Base-by-base conservation (phyloP, 2,329 filamentous ascomycete genomes). In the Pseudonectria foliicola region DNA sequence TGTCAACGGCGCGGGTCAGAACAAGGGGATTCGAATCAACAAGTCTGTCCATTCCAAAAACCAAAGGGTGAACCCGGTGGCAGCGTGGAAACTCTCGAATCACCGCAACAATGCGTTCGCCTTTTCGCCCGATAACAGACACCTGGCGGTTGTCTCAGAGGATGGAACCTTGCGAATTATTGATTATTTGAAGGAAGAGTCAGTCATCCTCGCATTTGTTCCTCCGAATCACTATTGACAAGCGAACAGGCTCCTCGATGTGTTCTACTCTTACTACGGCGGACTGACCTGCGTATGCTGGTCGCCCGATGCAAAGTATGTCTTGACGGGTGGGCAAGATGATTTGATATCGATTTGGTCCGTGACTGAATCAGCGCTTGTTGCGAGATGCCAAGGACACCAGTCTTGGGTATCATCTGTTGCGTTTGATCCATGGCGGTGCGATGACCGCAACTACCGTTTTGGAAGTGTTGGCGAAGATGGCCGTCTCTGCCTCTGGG, bases 401-500 rank as follows among this genome's bases (percentile, higher is more conserved):
- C 83, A 93, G 45, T 95, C 88, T 4, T 98, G 88, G 88, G 89
- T 98, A 1, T 88, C 87, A 4, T 80, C 82, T 12, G 86, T 98
- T 26, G 86, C 87, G 4, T 98, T 96, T 57, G 92, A 98, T 57
- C 88, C 88, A 0, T 98, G 92, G 92, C 77, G 89, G 44, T 98
- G 92, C 54, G 92, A 98, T 54, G 87, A 94, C 56, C 79, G 84
- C 49, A 96, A 87, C 51, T 98, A 98, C 62, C 78, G 92, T 2
- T 95, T 98, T 52, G 92, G 92, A 21, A 95, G 87, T 52, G 90
- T 98, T 1, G 92, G 90, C 11, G 90, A 96, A 56, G 92, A 98
- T 57, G 86, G 89, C 50, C 75, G 88, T 38, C 67, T 98, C 13
- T 77, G 95, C 39, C 68, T 98, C 10, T 98, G 92, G 92, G 92